Evolutionary conservation across 441 rosid genomes (phyloP), one percentile per base, ranked within the genome.

Genomic region (Pelargonium citronellum): DNA sequence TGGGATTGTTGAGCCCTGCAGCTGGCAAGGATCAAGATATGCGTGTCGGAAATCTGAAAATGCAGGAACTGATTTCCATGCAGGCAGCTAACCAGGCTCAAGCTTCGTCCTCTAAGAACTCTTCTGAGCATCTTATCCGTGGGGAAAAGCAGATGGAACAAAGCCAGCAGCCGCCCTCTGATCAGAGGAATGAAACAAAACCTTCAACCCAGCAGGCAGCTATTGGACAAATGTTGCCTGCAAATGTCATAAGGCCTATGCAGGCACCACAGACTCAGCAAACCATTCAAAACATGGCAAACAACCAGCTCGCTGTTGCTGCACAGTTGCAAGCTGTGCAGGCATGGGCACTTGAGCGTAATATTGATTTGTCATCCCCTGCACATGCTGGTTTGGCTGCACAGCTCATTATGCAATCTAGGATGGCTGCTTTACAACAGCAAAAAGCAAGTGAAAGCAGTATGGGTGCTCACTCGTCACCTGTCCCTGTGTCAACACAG

Each of bases 331-430:
- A 93, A 71, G 87, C 85, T 43, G 71, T 92, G 83, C 98, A 89
- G 78, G 88, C 96, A 55, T 93, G 96, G 98, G 99, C 92, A 71
- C 87, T 82, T 67, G 97, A 93, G 80, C 87, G 79, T 49, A 91
- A 93, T 78, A 82, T 96, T 77, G 99, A 96, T 83, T 81, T 91
- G 71, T 82, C 97, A n/a, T 91, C 79, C 62, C 98, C 99, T 76
- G 92, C 85, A 75, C 89, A 96, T 81, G 91, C 95, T 76, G 91
- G 78, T 83, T 79, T 92, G 89, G 78, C 91, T 85, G 84, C 92
- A 6, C 96, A 93, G 74, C 86, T 96, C 41, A 79, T 96, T 71
- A 83, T 90, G 89, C 97, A 95, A 83, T 78, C 92, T 60, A 90
- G 89, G 80, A 91, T 96, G 86, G 92, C 86, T 83, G 85, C 87